A percentile compares a stretch with the other conserved stretches of the same genome.
Conservation (phyloP, 495 filamentous ascomycete species). For the Neurospora sp. region DNA sequence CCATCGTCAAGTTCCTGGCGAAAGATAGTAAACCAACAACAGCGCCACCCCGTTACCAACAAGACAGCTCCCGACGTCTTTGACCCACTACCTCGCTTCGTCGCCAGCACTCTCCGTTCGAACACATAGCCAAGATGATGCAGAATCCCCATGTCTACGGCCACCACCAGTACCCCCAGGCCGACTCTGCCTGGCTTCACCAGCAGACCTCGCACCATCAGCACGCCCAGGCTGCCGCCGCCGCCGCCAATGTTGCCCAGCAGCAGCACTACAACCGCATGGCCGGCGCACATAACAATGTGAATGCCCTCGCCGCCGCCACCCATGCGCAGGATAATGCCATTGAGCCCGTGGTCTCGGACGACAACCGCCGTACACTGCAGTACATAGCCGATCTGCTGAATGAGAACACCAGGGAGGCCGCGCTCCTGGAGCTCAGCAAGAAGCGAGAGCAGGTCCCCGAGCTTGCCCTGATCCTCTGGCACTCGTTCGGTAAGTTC, state of each 20-base stretch:
- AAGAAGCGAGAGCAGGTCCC: constrained; percentile 99
- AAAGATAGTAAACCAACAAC: constrained; percentile 5
- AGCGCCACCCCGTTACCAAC: background rate
- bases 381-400: constrained; percentile 89
- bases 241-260: constrained; percentile 58
- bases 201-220: constrained; percentile 58
- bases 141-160: constrained; percentile 35
- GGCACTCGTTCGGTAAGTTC: constrained; percentile 91
- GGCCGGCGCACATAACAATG: constrained; percentile 49
- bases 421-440: constrained; percentile 88
- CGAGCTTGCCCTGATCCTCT: constrained; percentile 90
- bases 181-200: constrained; percentile 71
- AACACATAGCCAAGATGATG: constrained; percentile 26
- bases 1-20: constrained; percentile 9
- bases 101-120: background rate
- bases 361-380: constrained; percentile 87
- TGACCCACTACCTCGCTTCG: background rate
- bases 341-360: constrained; percentile 48
- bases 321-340: constrained; percentile 50
- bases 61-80: background rate
- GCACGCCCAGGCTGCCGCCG: constrained; percentile 51
- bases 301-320: constrained; percentile 32
- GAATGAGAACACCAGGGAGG: constrained; percentile 77
- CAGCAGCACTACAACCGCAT: constrained; percentile 72
- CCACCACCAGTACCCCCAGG: constrained; percentile 70